phyloP scores from a whole-genome alignment of 306 rosid genomes.

The Castanopsis chinensis region DNA sequence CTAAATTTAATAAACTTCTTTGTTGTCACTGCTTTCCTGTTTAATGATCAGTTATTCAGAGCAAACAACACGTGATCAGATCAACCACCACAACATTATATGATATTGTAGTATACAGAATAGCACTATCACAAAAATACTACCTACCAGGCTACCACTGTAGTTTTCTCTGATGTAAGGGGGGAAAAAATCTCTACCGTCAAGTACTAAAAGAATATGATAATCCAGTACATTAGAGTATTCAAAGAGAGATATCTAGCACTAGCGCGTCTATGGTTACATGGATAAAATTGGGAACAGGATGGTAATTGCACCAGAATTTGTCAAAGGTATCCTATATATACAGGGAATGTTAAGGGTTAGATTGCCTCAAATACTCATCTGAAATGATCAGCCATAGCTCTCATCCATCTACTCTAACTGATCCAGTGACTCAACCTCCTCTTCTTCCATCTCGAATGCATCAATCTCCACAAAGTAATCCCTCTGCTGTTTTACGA shows the following conservation, averaged over 20 bases:
- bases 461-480: constrained; percentile 74
- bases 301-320: constrained; percentile 14
- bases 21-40: not conserved
- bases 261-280: not conserved
- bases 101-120: no score
- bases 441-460: constrained; percentile 66
- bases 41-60: not conserved
- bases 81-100: not conserved
- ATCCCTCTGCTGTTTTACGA: constrained; percentile 58
- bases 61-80: not conserved
- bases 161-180: no score
- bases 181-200: no score
- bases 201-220: not conserved
- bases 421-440: constrained; percentile 46
- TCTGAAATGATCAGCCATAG: not conserved
- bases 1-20: not conserved
- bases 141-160: no score
- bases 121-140: no score
- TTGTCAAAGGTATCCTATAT: constrained; percentile 19
- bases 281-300: constrained; percentile 9
- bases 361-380: constrained; percentile 11
- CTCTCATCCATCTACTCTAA: constrained; percentile 39
- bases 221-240: not conserved
- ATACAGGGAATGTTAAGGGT: constrained; percentile 25
- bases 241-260: not conserved